Evolutionary conservation across 352 stramenopile genomes (phyloP).

Genomic region (Phytophthora cajani): DNA sequence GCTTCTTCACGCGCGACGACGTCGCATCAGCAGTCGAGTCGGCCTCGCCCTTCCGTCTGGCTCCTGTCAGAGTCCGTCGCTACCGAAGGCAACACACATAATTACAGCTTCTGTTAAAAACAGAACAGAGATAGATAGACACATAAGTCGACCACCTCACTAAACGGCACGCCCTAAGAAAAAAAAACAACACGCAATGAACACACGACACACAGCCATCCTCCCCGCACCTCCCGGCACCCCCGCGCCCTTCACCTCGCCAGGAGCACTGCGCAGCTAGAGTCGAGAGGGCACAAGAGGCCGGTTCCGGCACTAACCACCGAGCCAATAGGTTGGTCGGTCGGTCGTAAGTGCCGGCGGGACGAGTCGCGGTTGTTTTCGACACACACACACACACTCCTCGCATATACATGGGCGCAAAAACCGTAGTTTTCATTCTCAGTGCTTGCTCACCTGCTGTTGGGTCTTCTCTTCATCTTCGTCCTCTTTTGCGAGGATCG

Average conservation of each 20-base stretch:
- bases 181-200: constrained; percentile 42
- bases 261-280: constrained; percentile 33
- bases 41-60: constrained; percentile 76
- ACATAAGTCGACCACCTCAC: constrained; percentile 85
- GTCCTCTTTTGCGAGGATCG: constrained; percentile 82
- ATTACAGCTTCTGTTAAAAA: constrained; percentile 94
- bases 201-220: constrained; percentile 44
- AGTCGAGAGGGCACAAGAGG: constrained; percentile 7
- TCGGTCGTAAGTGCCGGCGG: neutral
- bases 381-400: constrained; percentile 11
- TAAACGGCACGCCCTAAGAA: constrained; percentile 52
- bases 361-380: constrained; percentile 1
- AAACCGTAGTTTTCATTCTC: constrained; percentile 40
- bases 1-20: constrained; percentile 75
- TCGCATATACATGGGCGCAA: constrained; percentile 32
- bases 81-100: constrained; percentile 86
- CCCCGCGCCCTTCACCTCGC: constrained; percentile 12
- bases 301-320: constrained; percentile 12
- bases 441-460: constrained; percentile 66
- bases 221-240: constrained; percentile 5
- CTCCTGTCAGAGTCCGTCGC: constrained; percentile 75
- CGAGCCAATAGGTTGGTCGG: constrained; percentile 12
- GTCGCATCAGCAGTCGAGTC: constrained; percentile 46
- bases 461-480: constrained; percentile 77
- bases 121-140: constrained; percentile 85